Evolutionary conservation across 2,329 filamentous ascomycete genomes (phyloP).

Genomic region (Didymella segeticola): DNA sequence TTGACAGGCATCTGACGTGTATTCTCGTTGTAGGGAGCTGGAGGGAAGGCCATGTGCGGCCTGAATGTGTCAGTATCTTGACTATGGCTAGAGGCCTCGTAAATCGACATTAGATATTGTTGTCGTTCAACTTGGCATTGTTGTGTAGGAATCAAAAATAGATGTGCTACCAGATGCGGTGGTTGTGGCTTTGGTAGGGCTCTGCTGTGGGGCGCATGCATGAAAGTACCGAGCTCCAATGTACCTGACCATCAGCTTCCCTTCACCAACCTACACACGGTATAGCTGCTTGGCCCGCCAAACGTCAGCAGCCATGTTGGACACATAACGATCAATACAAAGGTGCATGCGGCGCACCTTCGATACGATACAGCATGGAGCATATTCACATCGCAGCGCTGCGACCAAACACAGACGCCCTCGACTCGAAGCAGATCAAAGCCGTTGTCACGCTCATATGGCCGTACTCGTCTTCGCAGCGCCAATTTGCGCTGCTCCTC

Average conservation of each 20-base stretch:
- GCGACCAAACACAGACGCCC: conserved; percentile 36
- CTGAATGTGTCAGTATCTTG: no score
- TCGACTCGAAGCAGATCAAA: conserved; percentile 57
- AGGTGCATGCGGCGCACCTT: conserved; percentile 14
- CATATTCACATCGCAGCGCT: conserved; percentile 42
- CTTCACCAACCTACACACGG: neutral
- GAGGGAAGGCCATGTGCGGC: no score
- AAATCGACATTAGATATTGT: no score
- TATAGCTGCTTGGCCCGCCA: neutral
- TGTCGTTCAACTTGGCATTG: no score
- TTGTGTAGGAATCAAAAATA: neutral
- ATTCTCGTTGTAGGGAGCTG: no score
- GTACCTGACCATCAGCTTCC: neutral
- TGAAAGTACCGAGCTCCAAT: conserved; percentile 10
- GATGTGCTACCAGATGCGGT: neutral
- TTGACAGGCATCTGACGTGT: no score
- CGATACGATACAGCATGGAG: conserved; percentile 40
- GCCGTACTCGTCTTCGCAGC: conserved; percentile 84
- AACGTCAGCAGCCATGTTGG: conserved; percentile 2
- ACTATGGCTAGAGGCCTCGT: no score
- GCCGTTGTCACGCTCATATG: conserved; percentile 85
- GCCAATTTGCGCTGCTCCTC: conserved; percentile 77
- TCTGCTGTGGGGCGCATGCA: conserved; percentile 1
- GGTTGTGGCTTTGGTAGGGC: conserved; percentile 3
- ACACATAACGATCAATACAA: neutral